Conservation (phyloP, 495 filamentous ascomycete species). For the Aspergillus avenaceus region DNA sequence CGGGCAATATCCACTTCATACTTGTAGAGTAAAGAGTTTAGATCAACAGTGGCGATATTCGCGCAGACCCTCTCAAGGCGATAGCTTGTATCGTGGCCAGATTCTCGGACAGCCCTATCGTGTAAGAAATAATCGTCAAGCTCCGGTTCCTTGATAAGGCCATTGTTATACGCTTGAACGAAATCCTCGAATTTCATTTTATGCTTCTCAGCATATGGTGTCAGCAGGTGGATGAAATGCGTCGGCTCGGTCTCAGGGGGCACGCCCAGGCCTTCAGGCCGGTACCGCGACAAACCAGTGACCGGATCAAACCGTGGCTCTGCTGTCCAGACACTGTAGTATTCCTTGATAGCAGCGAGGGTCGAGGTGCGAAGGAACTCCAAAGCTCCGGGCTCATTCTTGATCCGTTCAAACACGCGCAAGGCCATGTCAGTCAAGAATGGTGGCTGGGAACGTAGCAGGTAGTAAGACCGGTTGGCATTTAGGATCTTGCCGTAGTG, state of each 20-base stretch:
- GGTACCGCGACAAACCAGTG: slow-evolving; percentile 85
- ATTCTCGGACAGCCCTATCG: slow-evolving; percentile 90
- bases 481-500: slow-evolving; percentile 98
- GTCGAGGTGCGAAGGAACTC: slow-evolving; percentile 77
- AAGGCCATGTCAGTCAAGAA: slow-evolving; percentile 98
- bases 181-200: slow-evolving; percentile 76
- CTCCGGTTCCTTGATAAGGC: slow-evolving; percentile 74
- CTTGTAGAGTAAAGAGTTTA: slow-evolving; percentile 92
- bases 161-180: slow-evolving; percentile 78
- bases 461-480: slow-evolving; percentile 92
- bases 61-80: slow-evolving; percentile 84
- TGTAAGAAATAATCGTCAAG: slow-evolving; percentile 94
- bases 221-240: slow-evolving; percentile 83
- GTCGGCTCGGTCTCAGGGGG: slow-evolving; percentile 90
- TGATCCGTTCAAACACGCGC: slow-evolving; percentile 82
- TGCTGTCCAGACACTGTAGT: slow-evolving; percentile 84
- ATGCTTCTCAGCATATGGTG: slow-evolving; percentile 82
- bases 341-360: slow-evolving; percentile 94
- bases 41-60: slow-evolving; percentile 86
- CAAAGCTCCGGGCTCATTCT: slow-evolving; percentile 65
- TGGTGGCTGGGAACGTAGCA: slow-evolving; percentile 88
- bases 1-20: slow-evolving; percentile 89
- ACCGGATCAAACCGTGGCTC: slow-evolving; percentile 73
- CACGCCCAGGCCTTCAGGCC: slow-evolving; percentile 81
- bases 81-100: slow-evolving; percentile 95